phyloP scores from a whole-genome alignment of 352 stramenopile species.

The Globisporangium cystogenes region DNA sequence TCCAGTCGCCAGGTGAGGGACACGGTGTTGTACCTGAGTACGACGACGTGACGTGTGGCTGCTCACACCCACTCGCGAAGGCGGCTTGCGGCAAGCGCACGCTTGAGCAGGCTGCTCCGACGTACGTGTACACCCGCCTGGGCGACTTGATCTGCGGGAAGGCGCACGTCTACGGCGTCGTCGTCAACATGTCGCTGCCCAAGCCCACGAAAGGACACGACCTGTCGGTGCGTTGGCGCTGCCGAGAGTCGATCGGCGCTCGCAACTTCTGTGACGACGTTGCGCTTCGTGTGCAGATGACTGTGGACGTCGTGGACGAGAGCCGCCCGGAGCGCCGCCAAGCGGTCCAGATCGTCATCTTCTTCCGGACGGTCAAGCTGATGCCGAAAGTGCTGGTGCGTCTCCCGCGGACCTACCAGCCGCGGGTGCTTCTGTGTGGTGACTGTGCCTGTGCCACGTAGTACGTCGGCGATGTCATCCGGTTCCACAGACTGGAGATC shows the following conservation, averaged over 20 bases:
- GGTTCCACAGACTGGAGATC: slow-evolving; percentile 72
- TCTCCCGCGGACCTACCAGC: neutral
- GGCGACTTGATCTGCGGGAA: slow-evolving; percentile 49
- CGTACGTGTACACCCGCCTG: slow-evolving; percentile 57
- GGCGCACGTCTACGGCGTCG: slow-evolving; percentile 60
- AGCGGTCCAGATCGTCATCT: slow-evolving; percentile 63
- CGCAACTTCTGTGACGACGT: neutral
- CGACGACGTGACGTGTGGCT: too few relatives aligned
- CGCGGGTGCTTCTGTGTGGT: neutral
- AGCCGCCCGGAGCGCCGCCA: slow-evolving; percentile 41
- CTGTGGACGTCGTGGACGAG: slow-evolving; percentile 59
- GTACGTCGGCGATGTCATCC: slow-evolving; percentile 71
- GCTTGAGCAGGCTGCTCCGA: slow-evolving; percentile 24
- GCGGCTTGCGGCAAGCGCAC: slow-evolving; percentile 37
- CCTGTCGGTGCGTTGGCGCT: slow-evolving; percentile 42
- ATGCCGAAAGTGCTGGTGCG: slow-evolving; percentile 62
- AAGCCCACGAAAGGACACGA: slow-evolving; percentile 57
- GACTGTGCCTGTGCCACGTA: slow-evolving; percentile 9
- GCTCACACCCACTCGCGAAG: slow-evolving; percentile 2
- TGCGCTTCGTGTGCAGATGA: slow-evolving; percentile 37
- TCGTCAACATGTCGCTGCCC: slow-evolving; percentile 69
- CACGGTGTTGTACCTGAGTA: neutral
- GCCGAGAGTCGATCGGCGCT: neutral
- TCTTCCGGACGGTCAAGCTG: slow-evolving; percentile 43
- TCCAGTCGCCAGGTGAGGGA: slow-evolving; percentile 1